Base-by-base conservation (phyloP, 2,329 filamentous ascomycete genomes). In the Fusarium burgessii region DNA sequence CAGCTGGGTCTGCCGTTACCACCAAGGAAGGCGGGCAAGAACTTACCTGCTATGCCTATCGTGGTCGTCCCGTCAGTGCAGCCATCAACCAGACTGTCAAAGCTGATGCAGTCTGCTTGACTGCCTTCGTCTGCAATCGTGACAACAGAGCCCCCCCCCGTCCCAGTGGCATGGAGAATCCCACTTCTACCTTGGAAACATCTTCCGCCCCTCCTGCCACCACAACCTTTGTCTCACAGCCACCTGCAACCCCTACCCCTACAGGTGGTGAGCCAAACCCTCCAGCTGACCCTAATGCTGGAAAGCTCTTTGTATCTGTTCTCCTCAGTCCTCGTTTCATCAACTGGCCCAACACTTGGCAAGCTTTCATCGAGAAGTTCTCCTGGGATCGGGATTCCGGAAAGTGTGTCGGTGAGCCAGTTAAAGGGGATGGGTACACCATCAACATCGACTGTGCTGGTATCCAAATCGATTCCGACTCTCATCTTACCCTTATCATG, bases 31-130 rank as follows among this genome's bases (percentile, higher is more conserved):
- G 79, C 41, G 81, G 80, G 6, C 77, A 82, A 59, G 78, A 79
- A 42, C 77, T 83, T 58, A 81, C 77, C 63, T 83, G 82, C 74
- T 83, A 80, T 78, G 81, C 82, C 23, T 83, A 83, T 57, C 82
- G 80, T 58, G 81, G 80, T 40, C 80, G 79, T 11, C 80, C 80
- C 7, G 70, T 83, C 56, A 82, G 82, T 55, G 72, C 77, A 12
- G 80, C 80, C 54, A 72, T 80, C 71, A 82, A 83, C 74, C 79
- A 78, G 71, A 83, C 82, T 23, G 68, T 77, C 64, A 82, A 77
- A 32, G 58, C 78, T 33, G 77, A 82, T 49, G 78, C 81, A 12
- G 75, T 81, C 56, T 83, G 82, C 68, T 78, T 80, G 74, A 80
- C 80, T 41, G 82, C 82, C 6, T 83, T 83, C 71, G 79, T 83